Evolutionary conservation across 192 early-diverging fungal genomes (phyloP), one percentile per base, ranked within the genome.

Genomic region (Rhizophagus sp.): DNA sequence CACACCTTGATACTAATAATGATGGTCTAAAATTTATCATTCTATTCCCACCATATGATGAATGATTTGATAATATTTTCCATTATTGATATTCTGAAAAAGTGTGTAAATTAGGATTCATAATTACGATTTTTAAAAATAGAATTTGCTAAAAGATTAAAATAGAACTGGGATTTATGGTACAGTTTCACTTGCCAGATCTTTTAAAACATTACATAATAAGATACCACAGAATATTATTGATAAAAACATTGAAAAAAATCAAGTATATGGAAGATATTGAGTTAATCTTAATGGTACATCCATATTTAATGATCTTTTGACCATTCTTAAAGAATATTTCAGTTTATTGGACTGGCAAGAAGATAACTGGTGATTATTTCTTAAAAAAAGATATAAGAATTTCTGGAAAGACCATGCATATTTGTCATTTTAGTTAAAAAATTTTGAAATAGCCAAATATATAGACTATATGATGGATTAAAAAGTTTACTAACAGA

Each of bases 91-190:
- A 70, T 36, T 10, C 17, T 70, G 19, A 34, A 39, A 44, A 34
- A 70, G 68, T 44, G 22, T 36, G 41, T 12, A 12, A 34, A 11
- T 2, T 41, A 19, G 34, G 34, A n/a, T n/a, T 70, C 0, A 34
- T 70, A 44, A 70, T 44, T 12, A 36, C 6, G 68, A 70, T 44
- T 44, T 70, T 70, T 8, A 36, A 39, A 70, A 70, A 70, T 70
- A 36, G 12, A 70, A 70, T n/a, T 10, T 70, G 19, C 34, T 70
- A 41, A 70, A 22, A 70, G 68, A 70, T n/a, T 2, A 44, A n/a
- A 36, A 70, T 70, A 12, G 13, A 2, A 70, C 13, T 8, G 68
- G 34, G 34, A 70, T 70, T 41, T 41, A 36, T 8, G 39, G 68
- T 70, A 11, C 68, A 22, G 8, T 9, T 39, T 4, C 67, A 13